These are phyloP conservation scores for Blastobotrys malaysiensis DNA, from an alignment of 1,139 yeast species.

Conservation along the genomic window DNA sequence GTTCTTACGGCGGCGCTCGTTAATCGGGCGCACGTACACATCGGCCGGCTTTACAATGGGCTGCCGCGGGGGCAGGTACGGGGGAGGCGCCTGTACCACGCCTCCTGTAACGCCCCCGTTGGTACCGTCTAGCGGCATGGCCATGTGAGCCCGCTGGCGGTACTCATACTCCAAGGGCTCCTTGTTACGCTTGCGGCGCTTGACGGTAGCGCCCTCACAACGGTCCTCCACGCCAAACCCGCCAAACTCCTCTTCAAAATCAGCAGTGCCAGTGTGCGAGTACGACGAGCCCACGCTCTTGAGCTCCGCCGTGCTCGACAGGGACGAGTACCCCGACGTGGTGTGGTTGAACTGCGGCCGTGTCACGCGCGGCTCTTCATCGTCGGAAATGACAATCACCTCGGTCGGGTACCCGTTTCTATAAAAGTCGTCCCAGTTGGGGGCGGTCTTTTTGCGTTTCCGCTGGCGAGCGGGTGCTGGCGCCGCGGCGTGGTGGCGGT, in stretches of 20 bases:
- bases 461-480: not conserved
- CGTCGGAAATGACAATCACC: conserved; percentile 15
- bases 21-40: conserved; percentile 27
- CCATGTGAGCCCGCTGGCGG: not conserved
- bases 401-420: conserved; percentile 30
- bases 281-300: not conserved
- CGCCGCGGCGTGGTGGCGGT: not conserved
- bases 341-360: not conserved
- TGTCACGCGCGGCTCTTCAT: conserved; percentile 7
- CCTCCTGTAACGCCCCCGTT: not conserved
- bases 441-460: conserved; percentile 6
- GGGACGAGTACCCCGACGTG: not conserved
- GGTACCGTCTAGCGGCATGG: not conserved
- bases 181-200: not conserved
- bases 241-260: not conserved
- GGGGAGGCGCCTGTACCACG: not conserved
- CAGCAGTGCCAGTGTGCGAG: not conserved
- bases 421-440: conserved; percentile 31
- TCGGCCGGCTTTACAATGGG: conserved; percentile 30
- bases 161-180: no score
- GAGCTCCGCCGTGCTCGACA: not conserved
- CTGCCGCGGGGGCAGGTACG: conserved; percentile 18
- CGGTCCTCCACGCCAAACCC: no score
- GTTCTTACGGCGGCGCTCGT: conserved; percentile 18
- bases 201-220: no score